Evolutionary conservation across 2,329 filamentous ascomycete species (phyloP).

Genomic region (Neonectria coccinea): DNA sequence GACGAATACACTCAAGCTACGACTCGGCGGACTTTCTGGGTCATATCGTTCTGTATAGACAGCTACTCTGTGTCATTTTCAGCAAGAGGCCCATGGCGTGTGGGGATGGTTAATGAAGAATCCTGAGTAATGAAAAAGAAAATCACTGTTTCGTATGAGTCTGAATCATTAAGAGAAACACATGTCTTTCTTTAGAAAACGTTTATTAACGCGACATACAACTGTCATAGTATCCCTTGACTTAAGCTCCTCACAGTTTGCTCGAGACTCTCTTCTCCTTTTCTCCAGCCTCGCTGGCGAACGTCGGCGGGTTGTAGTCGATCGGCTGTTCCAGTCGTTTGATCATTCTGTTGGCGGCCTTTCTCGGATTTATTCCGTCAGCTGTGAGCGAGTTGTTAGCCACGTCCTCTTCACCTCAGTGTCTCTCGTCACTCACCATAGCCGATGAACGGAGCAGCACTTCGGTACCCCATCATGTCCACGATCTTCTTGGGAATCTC

Average conservation of each 20-base stretch:
- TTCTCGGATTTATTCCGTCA: constrained; percentile 22
- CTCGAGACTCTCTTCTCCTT: constrained; percentile 18
- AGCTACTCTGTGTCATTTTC: too few relatives aligned
- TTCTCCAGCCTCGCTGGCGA: constrained; percentile 14
- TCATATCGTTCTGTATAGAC: too few relatives aligned
- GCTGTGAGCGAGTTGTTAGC: not conserved
- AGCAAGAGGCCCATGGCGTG: too few relatives aligned
- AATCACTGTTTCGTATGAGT: too few relatives aligned
- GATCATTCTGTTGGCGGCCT: constrained; percentile 22
- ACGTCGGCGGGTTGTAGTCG: constrained; percentile 19
- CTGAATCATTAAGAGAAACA: too few relatives aligned
- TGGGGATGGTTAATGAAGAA: too few relatives aligned
- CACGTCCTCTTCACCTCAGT: too few relatives aligned
- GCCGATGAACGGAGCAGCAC: constrained; percentile 22
- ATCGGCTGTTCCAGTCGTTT: constrained; percentile 15
- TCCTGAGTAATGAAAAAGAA: too few relatives aligned
- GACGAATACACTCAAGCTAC: too few relatives aligned
- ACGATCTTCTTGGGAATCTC: constrained; percentile 24
- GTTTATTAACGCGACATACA: too few relatives aligned
- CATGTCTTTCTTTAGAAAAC: too few relatives aligned
- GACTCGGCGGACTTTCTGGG: too few relatives aligned
- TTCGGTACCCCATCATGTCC: constrained; percentile 28
- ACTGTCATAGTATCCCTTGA: not conserved
- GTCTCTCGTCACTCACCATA: not conserved
- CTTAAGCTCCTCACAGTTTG: constrained; percentile 1